Evolutionary conservation across 2,329 filamentous ascomycete genomes (phyloP).

Genomic region (Penicillium fuscoglaucum): DNA sequence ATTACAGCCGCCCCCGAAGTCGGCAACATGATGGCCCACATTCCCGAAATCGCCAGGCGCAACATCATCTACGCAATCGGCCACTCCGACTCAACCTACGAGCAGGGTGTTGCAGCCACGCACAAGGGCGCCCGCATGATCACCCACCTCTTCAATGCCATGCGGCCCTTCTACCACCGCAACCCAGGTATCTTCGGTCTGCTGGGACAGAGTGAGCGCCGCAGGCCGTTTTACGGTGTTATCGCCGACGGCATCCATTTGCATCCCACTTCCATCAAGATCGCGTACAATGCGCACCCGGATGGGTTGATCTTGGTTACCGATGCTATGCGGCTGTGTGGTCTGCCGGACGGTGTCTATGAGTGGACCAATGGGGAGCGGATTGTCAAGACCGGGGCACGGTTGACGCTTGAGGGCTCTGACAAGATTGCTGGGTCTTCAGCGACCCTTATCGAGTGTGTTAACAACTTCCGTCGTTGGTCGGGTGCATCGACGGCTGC

Average conservation of each 20-base stretch:
- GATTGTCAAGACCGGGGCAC: slow-evolving; percentile 62
- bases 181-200: slow-evolving; percentile 90
- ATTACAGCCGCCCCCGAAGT: slow-evolving; percentile 85
- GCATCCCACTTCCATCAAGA: slow-evolving; percentile 83
- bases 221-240: slow-evolving; percentile 75
- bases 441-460: slow-evolving; percentile 46
- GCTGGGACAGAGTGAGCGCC: slow-evolving; percentile 63
- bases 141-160: slow-evolving; percentile 91
- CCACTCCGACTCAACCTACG: slow-evolving; percentile 84
- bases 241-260: slow-evolving; percentile 90
- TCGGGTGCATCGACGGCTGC: slow-evolving; percentile 41
- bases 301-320: slow-evolving; percentile 85
- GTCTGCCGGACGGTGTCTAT: slow-evolving; percentile 79
- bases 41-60: slow-evolving; percentile 63
- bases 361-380: slow-evolving; percentile 75
- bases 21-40: slow-evolving; percentile 67
- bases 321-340: slow-evolving; percentile 86
- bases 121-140: slow-evolving; percentile 81
- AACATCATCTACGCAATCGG: slow-evolving; percentile 79
- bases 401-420: slow-evolving; percentile 74
- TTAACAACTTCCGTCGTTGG: slow-evolving; percentile 48
- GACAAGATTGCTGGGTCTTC: slow-evolving; percentile 73
- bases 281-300: slow-evolving; percentile 83
- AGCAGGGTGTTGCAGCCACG: slow-evolving; percentile 71
- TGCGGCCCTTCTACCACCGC: slow-evolving; percentile 85